These are phyloP conservation scores for Trichoderma koningii DNA, from an alignment of 2,329 filamentous ascomycete genomes.

Conservation along the genomic window DNA sequence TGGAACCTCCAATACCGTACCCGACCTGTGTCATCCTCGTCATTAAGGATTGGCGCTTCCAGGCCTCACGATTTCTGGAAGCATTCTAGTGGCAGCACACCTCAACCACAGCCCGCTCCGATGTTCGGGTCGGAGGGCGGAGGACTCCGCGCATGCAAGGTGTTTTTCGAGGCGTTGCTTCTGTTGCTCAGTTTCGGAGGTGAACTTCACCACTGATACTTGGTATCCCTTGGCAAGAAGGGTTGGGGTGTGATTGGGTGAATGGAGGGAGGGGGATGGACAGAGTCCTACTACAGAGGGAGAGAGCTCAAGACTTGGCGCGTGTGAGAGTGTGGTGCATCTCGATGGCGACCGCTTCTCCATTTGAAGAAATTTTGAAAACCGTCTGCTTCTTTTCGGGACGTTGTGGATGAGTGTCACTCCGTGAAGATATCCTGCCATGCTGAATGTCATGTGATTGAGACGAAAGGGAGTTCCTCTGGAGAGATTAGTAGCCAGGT, in stretches of 20 bases:
- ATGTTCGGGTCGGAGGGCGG: constrained; percentile 24
- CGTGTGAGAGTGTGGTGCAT: too few relatives aligned
- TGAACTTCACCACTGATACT: neutral
- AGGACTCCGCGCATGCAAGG: constrained; percentile 23
- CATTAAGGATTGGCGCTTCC: constrained; percentile 3
- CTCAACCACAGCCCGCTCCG: constrained; percentile 13
- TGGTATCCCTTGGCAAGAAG: neutral
- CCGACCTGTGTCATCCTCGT: neutral
- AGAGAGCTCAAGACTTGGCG: too few relatives aligned
- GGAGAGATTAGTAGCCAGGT: too few relatives aligned
- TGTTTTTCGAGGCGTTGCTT: neutral
- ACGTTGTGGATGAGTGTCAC: too few relatives aligned
- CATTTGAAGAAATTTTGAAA: too few relatives aligned
- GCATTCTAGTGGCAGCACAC: constrained; percentile 22
- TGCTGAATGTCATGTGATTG: too few relatives aligned
- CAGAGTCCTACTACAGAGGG: too few relatives aligned
- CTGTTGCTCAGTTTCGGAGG: neutral
- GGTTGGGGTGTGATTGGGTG: constrained; percentile 8
- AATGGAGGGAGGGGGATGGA: too few relatives aligned
- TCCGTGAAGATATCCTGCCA: too few relatives aligned
- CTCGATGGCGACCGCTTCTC: too few relatives aligned
- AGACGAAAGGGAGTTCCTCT: too few relatives aligned
- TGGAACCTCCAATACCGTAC: neutral
- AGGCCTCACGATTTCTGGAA: constrained; percentile 21
- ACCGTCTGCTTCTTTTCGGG: too few relatives aligned